These are phyloP conservation scores for Russula abietina DNA, from an alignment of 768 basidiomycete species.

Conservation along the genomic window DNA sequence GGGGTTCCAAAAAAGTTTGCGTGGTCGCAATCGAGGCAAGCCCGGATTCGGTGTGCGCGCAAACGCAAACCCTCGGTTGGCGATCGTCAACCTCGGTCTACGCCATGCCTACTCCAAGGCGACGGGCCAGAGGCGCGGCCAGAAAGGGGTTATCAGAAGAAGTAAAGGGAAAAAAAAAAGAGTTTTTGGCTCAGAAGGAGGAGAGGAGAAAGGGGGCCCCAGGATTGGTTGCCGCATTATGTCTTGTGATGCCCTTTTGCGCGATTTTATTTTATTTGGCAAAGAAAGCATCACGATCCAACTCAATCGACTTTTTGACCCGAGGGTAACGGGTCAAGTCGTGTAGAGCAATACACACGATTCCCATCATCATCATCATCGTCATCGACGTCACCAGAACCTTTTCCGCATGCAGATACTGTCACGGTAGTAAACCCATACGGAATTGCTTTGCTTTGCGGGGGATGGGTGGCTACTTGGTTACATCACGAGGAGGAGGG, in stretches of 20 bases:
- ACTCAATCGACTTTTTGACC: conserved; percentile 2
- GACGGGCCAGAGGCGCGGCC: no score
- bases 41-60: no score
- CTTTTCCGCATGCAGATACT: neutral
- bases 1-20: no score
- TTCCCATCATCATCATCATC: neutral
- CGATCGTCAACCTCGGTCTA: neutral
- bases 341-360: neutral
- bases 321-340: neutral
- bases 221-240: neutral
- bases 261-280: conserved; percentile 10
- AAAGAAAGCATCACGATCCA: neutral
- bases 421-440: neutral
- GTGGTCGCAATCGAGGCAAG: neutral
- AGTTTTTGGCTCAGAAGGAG: neutral
- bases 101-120: no score
- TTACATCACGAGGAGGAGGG: conserved; percentile 1
- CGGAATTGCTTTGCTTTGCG: conserved; percentile 4
- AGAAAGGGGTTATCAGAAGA: no score
- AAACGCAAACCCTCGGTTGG: neutral
- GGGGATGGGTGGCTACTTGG: neutral
- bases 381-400: conserved; percentile 8
- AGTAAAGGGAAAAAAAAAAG: neutral
- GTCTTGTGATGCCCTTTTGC: neutral
- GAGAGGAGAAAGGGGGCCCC: neutral